Evolutionary conservation across 1,284 basidiomycete genomes (phyloP).

Genomic region (Clitocybe nebularis): DNA sequence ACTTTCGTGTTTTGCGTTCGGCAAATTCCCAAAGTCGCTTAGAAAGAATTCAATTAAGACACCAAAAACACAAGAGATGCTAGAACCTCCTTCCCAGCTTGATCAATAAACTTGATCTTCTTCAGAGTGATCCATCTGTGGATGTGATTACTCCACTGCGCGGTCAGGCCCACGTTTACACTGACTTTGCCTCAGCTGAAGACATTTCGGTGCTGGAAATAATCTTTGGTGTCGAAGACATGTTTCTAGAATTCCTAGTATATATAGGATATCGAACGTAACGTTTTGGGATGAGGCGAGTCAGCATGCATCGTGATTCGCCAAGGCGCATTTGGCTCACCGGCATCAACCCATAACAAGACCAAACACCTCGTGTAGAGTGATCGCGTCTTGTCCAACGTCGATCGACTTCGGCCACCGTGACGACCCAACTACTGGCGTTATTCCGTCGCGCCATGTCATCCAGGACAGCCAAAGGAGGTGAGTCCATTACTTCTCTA

Average conservation of each 20-base stretch:
- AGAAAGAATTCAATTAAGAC: slow-evolving; percentile 2
- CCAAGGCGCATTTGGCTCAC: too few species aligned
- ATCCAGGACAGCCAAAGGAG: too few species aligned
- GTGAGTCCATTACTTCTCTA: too few species aligned
- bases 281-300: too few species aligned
- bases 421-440: too few species aligned
- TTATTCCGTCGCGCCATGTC: too few species aligned
- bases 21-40: slow-evolving; percentile 86
- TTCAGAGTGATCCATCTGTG: slow-evolving; percentile 71
- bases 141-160: slow-evolving; percentile 3
- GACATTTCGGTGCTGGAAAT: slow-evolving; percentile 46
- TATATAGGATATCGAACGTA: background rate
- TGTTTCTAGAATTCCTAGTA: background rate
- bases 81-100: slow-evolving; percentile 65
- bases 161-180: slow-evolving; percentile 8
- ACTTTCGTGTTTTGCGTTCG: slow-evolving; percentile 70
- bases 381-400: too few species aligned
- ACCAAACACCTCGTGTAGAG: too few species aligned
- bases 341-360: too few species aligned
- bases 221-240: slow-evolving; percentile 34
- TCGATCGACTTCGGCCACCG: too few species aligned
- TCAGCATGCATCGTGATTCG: too few species aligned
- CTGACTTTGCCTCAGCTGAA: slow-evolving; percentile 58
- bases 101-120: slow-evolving; percentile 72
- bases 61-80: background rate